Evolutionary conservation across 2,329 filamentous ascomycete genomes (phyloP).

Genomic region (Phoma sp.): DNA sequence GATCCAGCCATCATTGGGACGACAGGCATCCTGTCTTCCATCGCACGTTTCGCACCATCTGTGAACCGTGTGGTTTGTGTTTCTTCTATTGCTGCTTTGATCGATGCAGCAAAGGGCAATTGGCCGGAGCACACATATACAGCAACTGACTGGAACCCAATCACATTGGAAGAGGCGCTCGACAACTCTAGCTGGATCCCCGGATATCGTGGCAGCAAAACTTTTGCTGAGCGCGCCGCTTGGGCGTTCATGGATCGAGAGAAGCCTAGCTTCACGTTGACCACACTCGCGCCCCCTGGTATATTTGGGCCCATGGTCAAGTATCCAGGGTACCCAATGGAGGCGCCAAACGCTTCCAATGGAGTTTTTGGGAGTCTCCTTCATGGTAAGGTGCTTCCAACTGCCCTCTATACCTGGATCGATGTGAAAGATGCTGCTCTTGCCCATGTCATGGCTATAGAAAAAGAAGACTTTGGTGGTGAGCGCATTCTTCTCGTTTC

Average conservation of each 20-base stretch:
- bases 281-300: conserved; percentile 53
- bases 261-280: conserved; percentile 52
- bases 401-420: conserved; percentile 31
- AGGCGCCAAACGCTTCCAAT: conserved; percentile 71
- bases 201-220: conserved; percentile 59
- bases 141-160: conserved; percentile 60
- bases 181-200: conserved; percentile 39
- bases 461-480: conserved; percentile 59
- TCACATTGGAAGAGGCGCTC: conserved; percentile 56
- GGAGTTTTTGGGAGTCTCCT: conserved; percentile 3
- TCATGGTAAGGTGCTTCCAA: conserved; percentile 54
- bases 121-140: conserved; percentile 55
- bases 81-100: conserved; percentile 67
- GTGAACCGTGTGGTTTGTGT: conserved; percentile 74
- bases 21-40: conserved; percentile 62
- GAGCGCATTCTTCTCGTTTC: conserved; percentile 64
- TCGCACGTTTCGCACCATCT: conserved; percentile 62
- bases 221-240: conserved; percentile 61
- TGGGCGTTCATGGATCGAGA: conserved; percentile 56
- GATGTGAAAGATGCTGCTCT: conserved; percentile 61
- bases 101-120: conserved; percentile 59
- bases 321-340: conserved; percentile 61
- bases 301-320: conserved; percentile 57
- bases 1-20: conserved; percentile 68
- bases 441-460: conserved; percentile 62